Conservation (phyloP, 1,139 yeast genomes). For the Suhomyces maxii region DNA sequence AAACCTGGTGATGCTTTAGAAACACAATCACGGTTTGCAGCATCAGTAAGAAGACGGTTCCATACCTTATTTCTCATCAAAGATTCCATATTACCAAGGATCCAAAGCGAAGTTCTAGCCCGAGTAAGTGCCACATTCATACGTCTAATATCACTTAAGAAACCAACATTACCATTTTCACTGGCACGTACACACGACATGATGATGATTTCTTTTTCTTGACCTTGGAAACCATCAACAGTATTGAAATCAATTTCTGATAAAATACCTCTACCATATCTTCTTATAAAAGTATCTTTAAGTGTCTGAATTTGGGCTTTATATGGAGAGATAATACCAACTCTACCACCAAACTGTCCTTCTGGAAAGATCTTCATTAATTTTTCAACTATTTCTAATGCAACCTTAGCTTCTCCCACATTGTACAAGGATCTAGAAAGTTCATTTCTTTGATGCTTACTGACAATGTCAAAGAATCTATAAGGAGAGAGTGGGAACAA, state of each 20-base stretch:
- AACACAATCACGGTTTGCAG: conserved; percentile 46
- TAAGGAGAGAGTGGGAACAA: conserved; percentile 62
- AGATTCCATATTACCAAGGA: conserved; percentile 75
- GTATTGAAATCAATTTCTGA: conserved; percentile 85
- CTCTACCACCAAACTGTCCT: conserved; percentile 61
- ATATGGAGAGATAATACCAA: conserved; percentile 94
- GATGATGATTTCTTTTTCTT: conserved; percentile 89
- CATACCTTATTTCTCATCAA: conserved; percentile 66
- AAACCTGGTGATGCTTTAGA: conserved; percentile 42
- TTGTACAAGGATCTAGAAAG: conserved; percentile 72
- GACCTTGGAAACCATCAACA: conserved; percentile 98
- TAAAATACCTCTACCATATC: conserved; percentile 63
- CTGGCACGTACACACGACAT: conserved; percentile 94
- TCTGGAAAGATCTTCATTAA: conserved; percentile 53
- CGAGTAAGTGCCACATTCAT: conserved; percentile 96
- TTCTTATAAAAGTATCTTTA: conserved; percentile 53
- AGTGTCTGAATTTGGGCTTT: conserved; percentile 76
- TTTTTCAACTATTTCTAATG: conserved; percentile 64
- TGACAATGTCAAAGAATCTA: conserved; percentile 69
- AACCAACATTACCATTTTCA: conserved; percentile 71
- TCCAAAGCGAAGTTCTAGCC: conserved; percentile 91
- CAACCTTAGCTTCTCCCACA: conserved; percentile 66
- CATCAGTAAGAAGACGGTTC: conserved; percentile 65
- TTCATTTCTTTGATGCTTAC: conserved; percentile 62
- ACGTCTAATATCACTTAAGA: conserved; percentile 84